Percentiles rank a stretch among this genome's conserved stretches.
Evolutionary conservation across 495 filamentous ascomycete genomes (phyloP).

Genomic region (Xylaria venustula): DNA sequence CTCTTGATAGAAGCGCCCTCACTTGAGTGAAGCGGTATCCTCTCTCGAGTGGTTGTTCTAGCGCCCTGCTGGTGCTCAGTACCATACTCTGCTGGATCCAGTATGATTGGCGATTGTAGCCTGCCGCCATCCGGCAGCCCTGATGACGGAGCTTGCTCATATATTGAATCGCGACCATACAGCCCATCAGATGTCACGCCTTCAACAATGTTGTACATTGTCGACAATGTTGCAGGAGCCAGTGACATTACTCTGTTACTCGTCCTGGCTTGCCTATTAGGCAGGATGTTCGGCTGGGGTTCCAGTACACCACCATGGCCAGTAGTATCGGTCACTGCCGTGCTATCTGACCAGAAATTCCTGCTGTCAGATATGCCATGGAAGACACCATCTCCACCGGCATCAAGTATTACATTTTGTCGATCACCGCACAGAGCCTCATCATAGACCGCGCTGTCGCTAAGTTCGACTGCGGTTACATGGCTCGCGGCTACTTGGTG

Average conservation of each 20-base stretch:
- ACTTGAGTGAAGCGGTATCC: too few species aligned
- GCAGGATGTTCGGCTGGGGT: neutral
- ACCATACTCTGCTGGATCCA: neutral
- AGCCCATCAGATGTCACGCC: neutral
- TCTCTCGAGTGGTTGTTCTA: neutral
- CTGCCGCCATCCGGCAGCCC: neutral
- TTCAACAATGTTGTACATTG: neutral
- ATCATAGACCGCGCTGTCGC: neutral
- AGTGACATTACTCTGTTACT: neutral
- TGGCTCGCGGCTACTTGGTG: neutral
- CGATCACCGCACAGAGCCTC: neutral
- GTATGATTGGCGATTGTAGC: neutral
- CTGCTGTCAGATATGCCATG: neutral
- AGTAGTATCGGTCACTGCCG: neutral
- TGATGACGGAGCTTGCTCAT: neutral
- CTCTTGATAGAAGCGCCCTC: too few species aligned
- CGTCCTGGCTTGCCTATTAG: neutral
- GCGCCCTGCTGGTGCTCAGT: neutral
- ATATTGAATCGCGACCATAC: conserved; percentile 2
- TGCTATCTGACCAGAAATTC: neutral
- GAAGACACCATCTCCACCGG: neutral
- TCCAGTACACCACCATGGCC: neutral
- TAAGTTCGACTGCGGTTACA: neutral
- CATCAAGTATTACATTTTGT: neutral
- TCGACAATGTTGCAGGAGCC: neutral